Base-by-base conservation (phyloP, 1,284 basidiomycete genomes). In the Trichosporon sp. region DNA sequence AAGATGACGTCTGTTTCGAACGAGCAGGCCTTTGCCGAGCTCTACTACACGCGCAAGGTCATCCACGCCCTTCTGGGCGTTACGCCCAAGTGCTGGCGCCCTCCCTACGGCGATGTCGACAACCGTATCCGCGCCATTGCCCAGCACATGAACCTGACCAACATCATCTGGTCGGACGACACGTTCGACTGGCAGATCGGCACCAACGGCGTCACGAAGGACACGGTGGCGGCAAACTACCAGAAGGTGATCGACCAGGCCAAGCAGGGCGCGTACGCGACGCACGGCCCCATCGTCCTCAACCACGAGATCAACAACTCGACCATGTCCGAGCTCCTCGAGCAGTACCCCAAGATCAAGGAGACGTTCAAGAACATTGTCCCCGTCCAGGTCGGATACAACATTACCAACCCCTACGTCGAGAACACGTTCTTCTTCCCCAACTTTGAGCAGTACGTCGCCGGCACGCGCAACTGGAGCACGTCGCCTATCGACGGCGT, bases 51-150 rank as follows among this genome's bases (percentile, higher is more conserved):
- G 29, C 78, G 78, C 64, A 77, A 82, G 70, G 75, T 74, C 58
- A 84, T 84, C 81, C 83, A 84, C 73, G 75, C 78, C 29, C 72
- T 84, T 57, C 70, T 82, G 6, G 83, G 83, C 58, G 77, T 84
- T 14, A 84, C 83, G 2, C 80, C 82, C 5, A 74, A 72, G 40
- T 82, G 80, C 75, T 83, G 81, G 80, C 70, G 80, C 52, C 81
- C 82, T 33, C 82, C 83, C 4, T 84, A 76, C 70, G 83, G 83
- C 10, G 73, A 82, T 34, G 77, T 84, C 34, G 84, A 85, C 71
- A 82, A 85, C 74, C 81, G 84, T 31, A 80, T 85, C 44, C 79
- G 84, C 29, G 73, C 78, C 60, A 84, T 85, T 62, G 84, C 84
- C 27, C 62, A 74, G 2, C 74, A 70, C 4, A 75, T 85, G 32